These are phyloP conservation scores for Fusarium cyanostomum DNA, from an alignment of 2,329 filamentous ascomycete genomes.

Conservation along the genomic window DNA sequence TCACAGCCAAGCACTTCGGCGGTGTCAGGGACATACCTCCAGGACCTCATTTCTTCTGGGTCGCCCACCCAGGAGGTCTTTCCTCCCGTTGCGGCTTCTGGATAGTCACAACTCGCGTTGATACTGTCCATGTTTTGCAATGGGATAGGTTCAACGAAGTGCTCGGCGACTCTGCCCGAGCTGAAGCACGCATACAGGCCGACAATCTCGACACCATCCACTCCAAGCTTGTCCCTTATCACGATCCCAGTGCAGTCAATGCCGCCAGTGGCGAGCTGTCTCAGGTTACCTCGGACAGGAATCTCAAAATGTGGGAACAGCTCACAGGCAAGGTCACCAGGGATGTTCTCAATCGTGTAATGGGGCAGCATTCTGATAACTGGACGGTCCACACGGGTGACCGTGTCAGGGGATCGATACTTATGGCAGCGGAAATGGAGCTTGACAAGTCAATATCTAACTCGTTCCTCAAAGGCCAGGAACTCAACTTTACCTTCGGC, in stretches of 20 bases:
- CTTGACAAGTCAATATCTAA: constrained; percentile 52
- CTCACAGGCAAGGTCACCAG: constrained; percentile 61
- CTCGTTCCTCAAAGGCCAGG: constrained; percentile 47
- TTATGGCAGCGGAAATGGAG: constrained; percentile 51
- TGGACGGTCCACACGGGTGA: constrained; percentile 67
- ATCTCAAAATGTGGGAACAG: constrained; percentile 59
- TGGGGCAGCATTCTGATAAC: constrained; percentile 51
- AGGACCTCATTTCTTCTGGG: constrained; percentile 69
- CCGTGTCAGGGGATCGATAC: constrained; percentile 55
- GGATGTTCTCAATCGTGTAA: constrained; percentile 58
- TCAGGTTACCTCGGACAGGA: constrained; percentile 32
- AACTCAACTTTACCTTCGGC: constrained; percentile 60
- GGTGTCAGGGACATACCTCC: constrained; percentile 65
- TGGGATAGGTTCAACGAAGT: constrained; percentile 68
- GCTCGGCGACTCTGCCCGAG: constrained; percentile 57
- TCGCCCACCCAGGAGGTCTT: constrained; percentile 57
- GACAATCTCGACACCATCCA: constrained; percentile 53
- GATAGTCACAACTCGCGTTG: constrained; percentile 54
- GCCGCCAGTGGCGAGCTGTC: constrained; percentile 26
- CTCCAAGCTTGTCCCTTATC: constrained; percentile 57
- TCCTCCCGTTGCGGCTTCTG: constrained; percentile 67
- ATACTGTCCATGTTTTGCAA: constrained; percentile 57
- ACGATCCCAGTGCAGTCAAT: constrained; percentile 47
- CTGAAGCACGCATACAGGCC: constrained; percentile 58
- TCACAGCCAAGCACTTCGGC: constrained; percentile 58